Evolutionary conservation across 2,329 filamentous ascomycete genomes (phyloP).

Genomic region (Botryosphaeria agaves): DNA sequence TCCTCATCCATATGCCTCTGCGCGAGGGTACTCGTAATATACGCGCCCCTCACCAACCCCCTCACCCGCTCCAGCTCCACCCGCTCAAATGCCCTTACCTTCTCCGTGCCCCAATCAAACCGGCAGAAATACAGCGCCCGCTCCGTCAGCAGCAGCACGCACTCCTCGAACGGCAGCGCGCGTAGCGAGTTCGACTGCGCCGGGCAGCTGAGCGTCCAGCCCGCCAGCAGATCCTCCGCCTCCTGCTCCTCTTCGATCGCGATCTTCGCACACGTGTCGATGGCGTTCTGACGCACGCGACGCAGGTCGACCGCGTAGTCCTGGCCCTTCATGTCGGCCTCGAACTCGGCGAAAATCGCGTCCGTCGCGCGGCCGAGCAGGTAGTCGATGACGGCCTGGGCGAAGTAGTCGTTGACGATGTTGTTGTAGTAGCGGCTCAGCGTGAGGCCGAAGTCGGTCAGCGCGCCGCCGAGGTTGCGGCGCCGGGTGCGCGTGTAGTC

Average conservation of each 20-base stretch:
- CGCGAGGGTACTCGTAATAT: slow-evolving; percentile 78
- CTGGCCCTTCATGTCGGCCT: slow-evolving; percentile 79
- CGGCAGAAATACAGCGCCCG: slow-evolving; percentile 73
- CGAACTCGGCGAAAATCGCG: slow-evolving; percentile 83
- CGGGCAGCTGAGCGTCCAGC: slow-evolving; percentile 78
- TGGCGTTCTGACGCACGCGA: slow-evolving; percentile 72
- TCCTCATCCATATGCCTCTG: slow-evolving; percentile 57
- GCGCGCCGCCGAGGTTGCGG: slow-evolving; percentile 73
- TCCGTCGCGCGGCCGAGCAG: slow-evolving; percentile 75
- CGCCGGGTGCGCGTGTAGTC: slow-evolving; percentile 89
- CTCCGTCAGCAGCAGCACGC: slow-evolving; percentile 73
- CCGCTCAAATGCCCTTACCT: slow-evolving; percentile 81
- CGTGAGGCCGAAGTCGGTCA: slow-evolving; percentile 82
- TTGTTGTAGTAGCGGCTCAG: slow-evolving; percentile 67
- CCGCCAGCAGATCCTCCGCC: slow-evolving; percentile 70
- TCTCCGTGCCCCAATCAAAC: slow-evolving; percentile 91
- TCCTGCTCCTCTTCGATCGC: slow-evolving; percentile 57
- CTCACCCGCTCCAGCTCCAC: slow-evolving; percentile 60
- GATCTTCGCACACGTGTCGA: slow-evolving; percentile 74
- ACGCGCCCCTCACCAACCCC: slow-evolving; percentile 62
- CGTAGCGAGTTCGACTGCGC: slow-evolving; percentile 48
- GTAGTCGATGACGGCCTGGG: slow-evolving; percentile 89
- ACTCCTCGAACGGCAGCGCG: slow-evolving; percentile 65
- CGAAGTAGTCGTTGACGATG: slow-evolving; percentile 95
- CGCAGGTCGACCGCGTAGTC: slow-evolving; percentile 80